A percentile compares a stretch with the other conserved stretches of the same genome.
Conservation (phyloP, 441 rosid genomes). For the Jatropha multifida region DNA sequence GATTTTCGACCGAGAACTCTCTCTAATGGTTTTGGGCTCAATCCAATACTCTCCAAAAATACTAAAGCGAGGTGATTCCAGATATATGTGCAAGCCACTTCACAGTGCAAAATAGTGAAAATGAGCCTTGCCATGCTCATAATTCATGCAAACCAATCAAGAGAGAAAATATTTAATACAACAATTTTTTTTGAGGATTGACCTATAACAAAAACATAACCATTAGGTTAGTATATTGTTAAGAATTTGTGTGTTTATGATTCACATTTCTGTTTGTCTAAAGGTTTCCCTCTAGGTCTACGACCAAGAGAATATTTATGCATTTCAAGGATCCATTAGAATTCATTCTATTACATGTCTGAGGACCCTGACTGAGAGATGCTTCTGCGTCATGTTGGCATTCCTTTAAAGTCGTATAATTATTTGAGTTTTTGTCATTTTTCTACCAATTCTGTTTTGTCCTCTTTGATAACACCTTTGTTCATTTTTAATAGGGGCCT, state of each 20-base stretch:
- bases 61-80: too few species aligned
- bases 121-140: too few species aligned
- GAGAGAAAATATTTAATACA: too few species aligned
- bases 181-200: too few species aligned
- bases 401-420: neutral
- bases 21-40: too few species aligned
- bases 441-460: slow-evolving; percentile 3
- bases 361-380: neutral
- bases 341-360: neutral
- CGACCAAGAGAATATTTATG: neutral
- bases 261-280: neutral
- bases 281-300: neutral
- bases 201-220: too few species aligned
- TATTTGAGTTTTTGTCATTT: neutral
- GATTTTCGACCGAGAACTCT: too few species aligned
- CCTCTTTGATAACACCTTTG: slow-evolving; percentile 4
- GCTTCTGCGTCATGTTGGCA: neutral
- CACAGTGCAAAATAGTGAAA: too few species aligned
- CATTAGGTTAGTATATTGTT: too few species aligned
- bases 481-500: slow-evolving; percentile 44
- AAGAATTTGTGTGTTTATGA: neutral
- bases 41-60: too few species aligned
- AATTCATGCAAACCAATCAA: too few species aligned
- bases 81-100: too few species aligned
- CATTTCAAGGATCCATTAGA: neutral